A percentile compares a stretch with the other conserved stretches of the same genome.
Conservation (phyloP, 495 filamentous ascomycete species). For the Talaromyces wortmannii region DNA sequence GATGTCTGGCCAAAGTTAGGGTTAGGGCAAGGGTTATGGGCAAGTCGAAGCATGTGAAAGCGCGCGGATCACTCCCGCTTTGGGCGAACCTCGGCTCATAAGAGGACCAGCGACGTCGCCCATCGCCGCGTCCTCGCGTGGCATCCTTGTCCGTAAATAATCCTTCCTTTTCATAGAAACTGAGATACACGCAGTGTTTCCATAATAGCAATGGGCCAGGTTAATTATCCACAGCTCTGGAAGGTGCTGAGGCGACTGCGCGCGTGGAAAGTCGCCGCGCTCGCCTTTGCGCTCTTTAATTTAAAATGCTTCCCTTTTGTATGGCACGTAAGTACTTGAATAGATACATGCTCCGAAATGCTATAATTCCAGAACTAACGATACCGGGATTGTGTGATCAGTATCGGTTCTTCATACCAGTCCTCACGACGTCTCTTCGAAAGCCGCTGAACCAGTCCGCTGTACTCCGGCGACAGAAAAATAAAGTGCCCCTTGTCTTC, state of each 20-base stretch:
- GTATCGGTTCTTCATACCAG: slow-evolving; percentile 26
- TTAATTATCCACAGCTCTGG: neutral
- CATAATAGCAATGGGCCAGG: neutral
- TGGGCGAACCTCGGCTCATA: neutral
- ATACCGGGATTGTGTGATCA: neutral
- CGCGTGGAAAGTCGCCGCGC: slow-evolving; percentile 32
- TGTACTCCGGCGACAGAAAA: slow-evolving; percentile 15
- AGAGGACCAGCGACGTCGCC: neutral
- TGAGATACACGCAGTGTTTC: too few relatives aligned
- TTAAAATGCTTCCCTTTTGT: slow-evolving; percentile 44
- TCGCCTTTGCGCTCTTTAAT: slow-evolving; percentile 42
- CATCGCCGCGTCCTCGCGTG: too few relatives aligned
- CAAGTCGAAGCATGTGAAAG: neutral
- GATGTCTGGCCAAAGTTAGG: neutral
- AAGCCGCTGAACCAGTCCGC: slow-evolving; percentile 28
- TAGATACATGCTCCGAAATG: too few relatives aligned
- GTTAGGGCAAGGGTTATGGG: neutral
- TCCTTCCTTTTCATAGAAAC: too few relatives aligned
- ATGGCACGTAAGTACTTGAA: slow-evolving; percentile 42
- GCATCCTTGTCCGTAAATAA: too few relatives aligned
- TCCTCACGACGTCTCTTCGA: slow-evolving; percentile 38
- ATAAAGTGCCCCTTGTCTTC: slow-evolving; percentile 16
- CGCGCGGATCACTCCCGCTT: neutral
- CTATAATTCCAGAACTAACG: too few relatives aligned
- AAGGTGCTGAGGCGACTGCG: neutral